Evolutionary conservation across 2,329 filamentous ascomycete genomes (phyloP).

Genomic region (Verticillium dahliae): DNA sequence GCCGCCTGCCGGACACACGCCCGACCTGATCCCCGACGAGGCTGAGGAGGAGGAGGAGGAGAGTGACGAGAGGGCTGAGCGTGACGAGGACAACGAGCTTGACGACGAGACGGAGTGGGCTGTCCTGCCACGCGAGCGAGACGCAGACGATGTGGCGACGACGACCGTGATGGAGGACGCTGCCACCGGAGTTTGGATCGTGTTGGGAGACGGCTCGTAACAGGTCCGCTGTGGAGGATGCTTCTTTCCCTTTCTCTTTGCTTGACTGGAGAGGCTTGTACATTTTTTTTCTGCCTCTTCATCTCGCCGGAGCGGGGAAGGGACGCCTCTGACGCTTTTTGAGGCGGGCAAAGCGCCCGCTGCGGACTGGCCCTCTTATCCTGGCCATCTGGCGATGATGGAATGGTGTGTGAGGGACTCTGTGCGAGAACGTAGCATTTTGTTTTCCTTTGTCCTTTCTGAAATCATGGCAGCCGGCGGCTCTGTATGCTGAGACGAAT

Average conservation of each 20-base stretch:
- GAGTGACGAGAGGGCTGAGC: background rate
- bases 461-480: background rate
- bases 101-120: slow-evolving; percentile 24
- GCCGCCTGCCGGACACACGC: slow-evolving; percentile 21
- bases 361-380: slow-evolving; percentile 31
- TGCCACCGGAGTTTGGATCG: slow-evolving; percentile 30
- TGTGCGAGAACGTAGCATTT: background rate
- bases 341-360: slow-evolving; percentile 21
- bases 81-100: slow-evolving; percentile 14
- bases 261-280: slow-evolving; percentile 10
- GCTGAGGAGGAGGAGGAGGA: background rate
- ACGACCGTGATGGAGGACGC: slow-evolving; percentile 13
- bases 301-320: no score
- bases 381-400: background rate
- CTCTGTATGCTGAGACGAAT: background rate
- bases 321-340: slow-evolving; percentile 11
- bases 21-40: slow-evolving; percentile 24
- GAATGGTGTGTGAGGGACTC: background rate
- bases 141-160: slow-evolving; percentile 18
- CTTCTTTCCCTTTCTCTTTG: slow-evolving; percentile 15
- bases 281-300: no score
- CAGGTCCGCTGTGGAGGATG: slow-evolving; percentile 29
- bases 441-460: background rate
- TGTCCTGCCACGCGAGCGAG: slow-evolving; percentile 7
- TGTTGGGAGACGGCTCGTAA: slow-evolving; percentile 40